These are phyloP conservation scores for Morella rubra DNA, from an alignment of 306 rosid genomes.

Conservation along the genomic window DNA sequence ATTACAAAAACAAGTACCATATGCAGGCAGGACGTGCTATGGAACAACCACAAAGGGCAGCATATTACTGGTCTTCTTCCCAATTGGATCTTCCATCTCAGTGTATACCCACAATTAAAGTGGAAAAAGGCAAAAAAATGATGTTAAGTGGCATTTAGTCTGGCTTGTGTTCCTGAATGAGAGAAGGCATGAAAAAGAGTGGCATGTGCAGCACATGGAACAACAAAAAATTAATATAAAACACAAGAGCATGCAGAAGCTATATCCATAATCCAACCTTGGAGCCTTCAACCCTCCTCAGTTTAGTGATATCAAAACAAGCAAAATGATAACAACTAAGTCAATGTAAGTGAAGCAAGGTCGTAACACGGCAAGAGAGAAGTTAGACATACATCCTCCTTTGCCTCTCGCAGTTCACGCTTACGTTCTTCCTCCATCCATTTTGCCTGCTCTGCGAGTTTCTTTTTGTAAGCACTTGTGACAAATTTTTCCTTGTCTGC, in stretches of 20 bases:
- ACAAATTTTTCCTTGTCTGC: conserved; percentile 82
- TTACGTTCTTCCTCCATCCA: conserved; percentile 80
- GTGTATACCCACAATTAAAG: not conserved
- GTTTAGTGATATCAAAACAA: not conserved
- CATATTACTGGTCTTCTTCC: not conserved
- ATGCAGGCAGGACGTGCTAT: not conserved
- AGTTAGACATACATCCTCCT: conserved; percentile 67
- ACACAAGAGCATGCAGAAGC: not conserved
- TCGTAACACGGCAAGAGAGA: not conserved
- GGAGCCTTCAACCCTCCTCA: not conserved
- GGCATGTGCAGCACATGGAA: not conserved
- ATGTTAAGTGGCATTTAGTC: not conserved
- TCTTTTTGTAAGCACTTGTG: conserved; percentile 77
- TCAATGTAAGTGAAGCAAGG: conserved; percentile 1
- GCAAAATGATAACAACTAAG: not conserved
- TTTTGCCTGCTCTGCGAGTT: conserved; percentile 74
- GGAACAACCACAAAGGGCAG: not conserved
- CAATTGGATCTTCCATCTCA: not conserved
- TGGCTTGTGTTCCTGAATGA: not conserved
- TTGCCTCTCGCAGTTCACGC: conserved; percentile 67
- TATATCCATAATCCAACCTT: not conserved
- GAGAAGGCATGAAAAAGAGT: not conserved
- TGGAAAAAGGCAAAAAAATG: not conserved
- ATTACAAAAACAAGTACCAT: too few species aligned
- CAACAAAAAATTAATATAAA: not conserved